These are phyloP conservation scores for Tricholomella constricta DNA, from an alignment of 768 basidiomycete genomes.

Conservation along the genomic window DNA sequence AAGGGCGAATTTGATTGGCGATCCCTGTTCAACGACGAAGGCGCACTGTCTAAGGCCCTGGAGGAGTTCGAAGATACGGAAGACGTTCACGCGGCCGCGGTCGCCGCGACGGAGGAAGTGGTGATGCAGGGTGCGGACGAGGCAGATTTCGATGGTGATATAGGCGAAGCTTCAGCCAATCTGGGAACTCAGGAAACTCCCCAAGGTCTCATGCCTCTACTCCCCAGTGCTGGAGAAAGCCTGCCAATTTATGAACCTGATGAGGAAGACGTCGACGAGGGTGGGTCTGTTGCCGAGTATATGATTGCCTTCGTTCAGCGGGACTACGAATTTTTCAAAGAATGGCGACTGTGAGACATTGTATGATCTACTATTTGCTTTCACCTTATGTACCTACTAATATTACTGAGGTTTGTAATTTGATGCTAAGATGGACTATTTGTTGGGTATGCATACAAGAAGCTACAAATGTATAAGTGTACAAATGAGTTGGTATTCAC, in stretches of 20 bases:
- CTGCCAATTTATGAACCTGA: constrained; percentile 36
- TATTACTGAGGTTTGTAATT: too few species aligned
- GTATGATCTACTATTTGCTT: constrained; percentile 2
- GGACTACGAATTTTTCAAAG: constrained; percentile 71
- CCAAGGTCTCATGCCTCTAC: constrained; percentile 4
- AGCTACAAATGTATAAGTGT: too few species aligned
- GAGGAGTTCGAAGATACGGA: constrained; percentile 88
- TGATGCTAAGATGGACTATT: too few species aligned
- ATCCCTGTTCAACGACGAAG: constrained; percentile 69
- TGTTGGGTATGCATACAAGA: too few species aligned
- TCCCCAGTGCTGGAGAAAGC: constrained; percentile 27
- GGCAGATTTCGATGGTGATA: constrained; percentile 70
- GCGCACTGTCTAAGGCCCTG: constrained; percentile 69
- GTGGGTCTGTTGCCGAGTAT: constrained; percentile 80
- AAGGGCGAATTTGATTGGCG: constrained; percentile 96
- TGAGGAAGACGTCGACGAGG: constrained; percentile 53
- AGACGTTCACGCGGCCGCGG: constrained; percentile 77
- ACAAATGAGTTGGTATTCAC: too few species aligned
- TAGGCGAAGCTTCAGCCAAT: constrained; percentile 20
- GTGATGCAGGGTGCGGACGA: constrained; percentile 78
- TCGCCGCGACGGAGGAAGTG: constrained; percentile 75
- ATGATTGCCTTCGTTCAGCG: constrained; percentile 70
- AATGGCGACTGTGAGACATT: constrained; percentile 60
- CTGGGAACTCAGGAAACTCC: constrained; percentile 12
- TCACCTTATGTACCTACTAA: constrained; percentile 6